These are phyloP conservation scores for Gossypium trilobum DNA, from an alignment of 441 rosid species.

Conservation along the genomic window DNA sequence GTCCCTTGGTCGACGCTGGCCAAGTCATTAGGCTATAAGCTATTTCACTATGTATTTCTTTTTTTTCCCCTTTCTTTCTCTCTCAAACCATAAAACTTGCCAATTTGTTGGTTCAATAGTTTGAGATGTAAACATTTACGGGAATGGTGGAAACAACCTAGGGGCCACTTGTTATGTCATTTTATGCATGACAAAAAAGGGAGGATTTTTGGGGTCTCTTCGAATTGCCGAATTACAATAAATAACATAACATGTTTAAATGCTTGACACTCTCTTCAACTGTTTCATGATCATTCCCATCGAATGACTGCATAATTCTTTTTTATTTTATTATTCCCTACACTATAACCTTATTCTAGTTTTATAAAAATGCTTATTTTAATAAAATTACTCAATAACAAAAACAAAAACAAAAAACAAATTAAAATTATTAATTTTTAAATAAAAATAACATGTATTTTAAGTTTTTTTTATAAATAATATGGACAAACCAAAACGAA, in stretches of 20 bases:
- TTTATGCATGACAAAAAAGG: background rate
- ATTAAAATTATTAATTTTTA: too few relatives aligned
- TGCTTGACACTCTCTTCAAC: background rate
- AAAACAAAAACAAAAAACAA: too few relatives aligned
- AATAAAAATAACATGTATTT: too few relatives aligned
- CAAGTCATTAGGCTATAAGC: constrained; percentile 22
- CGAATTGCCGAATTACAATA: background rate
- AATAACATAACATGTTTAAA: background rate
- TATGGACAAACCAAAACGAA: too few relatives aligned
- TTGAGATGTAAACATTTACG: background rate
- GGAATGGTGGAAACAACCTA: background rate
- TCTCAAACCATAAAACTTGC: too few relatives aligned
- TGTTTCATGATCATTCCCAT: background rate
- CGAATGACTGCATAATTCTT: background rate
- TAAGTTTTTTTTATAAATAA: too few relatives aligned
- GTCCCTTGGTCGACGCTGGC: constrained; percentile 23
- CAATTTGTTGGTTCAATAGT: background rate
- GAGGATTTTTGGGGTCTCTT: background rate
- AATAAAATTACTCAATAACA: too few relatives aligned
- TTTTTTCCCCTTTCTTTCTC: too few relatives aligned
- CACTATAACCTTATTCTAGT: too few relatives aligned
- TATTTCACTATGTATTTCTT: background rate
- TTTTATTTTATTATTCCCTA: too few relatives aligned
- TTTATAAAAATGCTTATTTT: too few relatives aligned
- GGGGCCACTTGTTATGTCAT: background rate